phyloP scores from a whole-genome alignment of 176 grass and related monocot species.

The Tuctoria greenei region DNA sequence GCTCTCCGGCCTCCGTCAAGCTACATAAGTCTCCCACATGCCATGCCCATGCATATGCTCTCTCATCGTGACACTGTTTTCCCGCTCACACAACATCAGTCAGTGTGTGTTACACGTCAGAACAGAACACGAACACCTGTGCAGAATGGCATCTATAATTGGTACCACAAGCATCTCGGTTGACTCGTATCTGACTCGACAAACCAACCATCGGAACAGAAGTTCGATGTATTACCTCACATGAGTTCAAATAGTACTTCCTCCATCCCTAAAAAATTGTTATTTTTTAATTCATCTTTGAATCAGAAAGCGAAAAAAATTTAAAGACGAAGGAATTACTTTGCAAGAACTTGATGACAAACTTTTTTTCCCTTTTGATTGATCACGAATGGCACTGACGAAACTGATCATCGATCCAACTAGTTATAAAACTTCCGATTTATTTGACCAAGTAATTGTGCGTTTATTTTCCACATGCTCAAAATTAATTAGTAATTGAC shows the following conservation, averaged over 20 bases:
- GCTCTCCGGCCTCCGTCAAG: slow-evolving; percentile 29
- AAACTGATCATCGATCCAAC: neutral
- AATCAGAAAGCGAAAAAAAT: no score
- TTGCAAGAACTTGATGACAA: neutral
- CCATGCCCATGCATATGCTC: slow-evolving; percentile 11
- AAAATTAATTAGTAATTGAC: neutral
- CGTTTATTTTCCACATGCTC: neutral
- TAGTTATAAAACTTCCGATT: neutral
- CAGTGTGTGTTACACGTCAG: slow-evolving; percentile 26
- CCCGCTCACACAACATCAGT: slow-evolving; percentile 22
- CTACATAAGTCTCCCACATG: neutral
- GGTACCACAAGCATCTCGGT: slow-evolving; percentile 12
- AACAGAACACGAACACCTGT: slow-evolving; percentile 25
- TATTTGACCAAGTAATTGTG: neutral
- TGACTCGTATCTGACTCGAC: neutral
- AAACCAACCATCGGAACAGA: neutral
- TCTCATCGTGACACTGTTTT: neutral
- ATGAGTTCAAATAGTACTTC: neutral
- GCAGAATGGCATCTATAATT: slow-evolving; percentile 41
- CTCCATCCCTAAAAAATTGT: no score
- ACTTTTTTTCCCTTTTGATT: neutral
- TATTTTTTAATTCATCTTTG: no score
- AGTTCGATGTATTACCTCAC: neutral
- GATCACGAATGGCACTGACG: neutral
- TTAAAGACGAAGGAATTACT: no score